phyloP scores from a whole-genome alignment of 2,329 filamentous ascomycete genomes.

The Epichloe bromicola region DNA sequence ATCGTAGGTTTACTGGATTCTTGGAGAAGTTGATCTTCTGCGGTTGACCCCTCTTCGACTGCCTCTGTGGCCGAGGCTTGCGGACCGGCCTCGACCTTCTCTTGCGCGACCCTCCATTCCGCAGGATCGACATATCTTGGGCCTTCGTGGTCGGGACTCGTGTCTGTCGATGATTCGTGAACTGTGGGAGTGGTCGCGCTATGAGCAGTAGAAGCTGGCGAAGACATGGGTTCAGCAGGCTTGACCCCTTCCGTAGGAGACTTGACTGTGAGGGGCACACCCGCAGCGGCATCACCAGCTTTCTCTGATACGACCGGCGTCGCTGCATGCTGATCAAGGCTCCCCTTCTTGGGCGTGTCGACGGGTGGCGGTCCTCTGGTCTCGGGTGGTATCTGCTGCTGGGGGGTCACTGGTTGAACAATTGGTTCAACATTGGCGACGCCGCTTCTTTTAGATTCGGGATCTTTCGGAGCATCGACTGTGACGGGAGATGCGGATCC shows the following conservation, averaged over 20 bases:
- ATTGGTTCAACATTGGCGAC: neutral
- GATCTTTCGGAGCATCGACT: neutral
- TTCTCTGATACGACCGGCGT: neutral
- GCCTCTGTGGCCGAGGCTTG: neutral
- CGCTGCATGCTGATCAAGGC: neutral
- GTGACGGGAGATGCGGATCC: neutral
- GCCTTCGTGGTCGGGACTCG: slow-evolving; percentile 58
- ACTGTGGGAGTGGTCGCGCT: slow-evolving; percentile 61
- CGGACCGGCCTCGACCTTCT: slow-evolving; percentile 14
- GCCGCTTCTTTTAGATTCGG: neutral
- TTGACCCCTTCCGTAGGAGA: slow-evolving; percentile 23
- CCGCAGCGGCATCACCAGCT: neutral
- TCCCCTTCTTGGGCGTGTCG: neutral
- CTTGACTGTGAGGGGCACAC: slow-evolving; percentile 17
- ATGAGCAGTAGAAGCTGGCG: slow-evolving; percentile 54
- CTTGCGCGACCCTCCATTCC: slow-evolving; percentile 28
- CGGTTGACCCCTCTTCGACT: slow-evolving; percentile 9
- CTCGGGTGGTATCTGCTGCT: neutral
- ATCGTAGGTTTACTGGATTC: slow-evolving; percentile 25
- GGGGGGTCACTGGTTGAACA: neutral
- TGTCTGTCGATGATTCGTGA: slow-evolving; percentile 56
- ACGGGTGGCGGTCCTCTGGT: neutral
- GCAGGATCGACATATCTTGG: slow-evolving; percentile 39
- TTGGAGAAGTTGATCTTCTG: slow-evolving; percentile 32
- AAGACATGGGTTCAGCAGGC: slow-evolving; percentile 34